A percentile compares a stretch with the other conserved stretches of the same genome.
Evolutionary conservation across 1,284 basidiomycete species (phyloP).

Genomic region (Golubevia sp.): DNA sequence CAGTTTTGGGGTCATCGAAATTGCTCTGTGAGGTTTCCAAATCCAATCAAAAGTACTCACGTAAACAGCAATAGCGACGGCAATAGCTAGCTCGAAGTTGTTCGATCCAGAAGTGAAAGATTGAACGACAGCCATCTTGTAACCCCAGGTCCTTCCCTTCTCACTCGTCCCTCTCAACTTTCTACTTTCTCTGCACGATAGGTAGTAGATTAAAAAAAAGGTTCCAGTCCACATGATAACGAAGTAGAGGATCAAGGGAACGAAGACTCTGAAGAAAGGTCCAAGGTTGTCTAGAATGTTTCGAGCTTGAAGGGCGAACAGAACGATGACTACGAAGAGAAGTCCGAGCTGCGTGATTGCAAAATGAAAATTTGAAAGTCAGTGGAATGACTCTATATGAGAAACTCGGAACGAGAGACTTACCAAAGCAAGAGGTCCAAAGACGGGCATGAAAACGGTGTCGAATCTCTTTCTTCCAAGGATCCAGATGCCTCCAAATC

Average conservation of each 20-base stretch:
- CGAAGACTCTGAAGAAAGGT: slow-evolving; percentile 65
- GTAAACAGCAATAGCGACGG: slow-evolving; percentile 78
- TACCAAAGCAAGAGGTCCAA: slow-evolving; percentile 74
- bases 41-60: slow-evolving; percentile 75
- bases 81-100: slow-evolving; percentile 73
- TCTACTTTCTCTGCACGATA: slow-evolving; percentile 53
- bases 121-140: slow-evolving; percentile 63
- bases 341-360: slow-evolving; percentile 13
- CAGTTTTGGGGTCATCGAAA: too few relatives aligned
- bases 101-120: slow-evolving; percentile 65
- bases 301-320: slow-evolving; percentile 73
- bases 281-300: slow-evolving; percentile 24
- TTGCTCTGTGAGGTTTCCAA: slow-evolving; percentile 78
- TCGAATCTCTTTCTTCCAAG: slow-evolving; percentile 67
- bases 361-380: too few relatives aligned
- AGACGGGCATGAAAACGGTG: slow-evolving; percentile 70
- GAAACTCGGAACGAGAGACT: slow-evolving; percentile 66
- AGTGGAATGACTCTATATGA: too few relatives aligned
- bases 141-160: slow-evolving; percentile 62
- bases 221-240: slow-evolving; percentile 74
- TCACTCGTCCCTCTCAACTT: slow-evolving; percentile 68
- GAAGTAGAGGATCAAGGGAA: slow-evolving; percentile 77
- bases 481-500: slow-evolving; percentile 67
- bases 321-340: slow-evolving; percentile 72
- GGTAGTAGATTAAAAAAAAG: slow-evolving; percentile 69